A percentile compares a stretch with the other conserved stretches of the same genome.
phyloP scores from a whole-genome alignment of 2,329 filamentous ascomycete genomes.

The Geosmithia putterillii region DNA sequence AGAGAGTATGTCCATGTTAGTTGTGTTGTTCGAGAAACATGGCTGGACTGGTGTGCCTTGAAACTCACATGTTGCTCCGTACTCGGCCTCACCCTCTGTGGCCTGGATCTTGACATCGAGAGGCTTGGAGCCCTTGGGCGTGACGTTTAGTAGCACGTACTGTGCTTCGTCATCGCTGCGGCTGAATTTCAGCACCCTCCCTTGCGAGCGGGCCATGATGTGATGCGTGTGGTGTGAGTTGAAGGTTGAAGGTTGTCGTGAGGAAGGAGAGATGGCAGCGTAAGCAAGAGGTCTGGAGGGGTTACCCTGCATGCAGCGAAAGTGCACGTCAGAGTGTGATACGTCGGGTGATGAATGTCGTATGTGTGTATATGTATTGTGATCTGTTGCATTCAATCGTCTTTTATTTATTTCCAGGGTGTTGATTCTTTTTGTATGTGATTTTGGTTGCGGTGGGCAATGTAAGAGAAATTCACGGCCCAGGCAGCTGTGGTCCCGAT shows the following conservation, averaged over 20 bases:
- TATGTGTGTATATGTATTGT: background rate
- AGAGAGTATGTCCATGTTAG: constrained; percentile 7
- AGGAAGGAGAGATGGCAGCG: no score
- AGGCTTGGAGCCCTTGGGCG: constrained; percentile 32
- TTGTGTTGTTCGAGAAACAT: constrained; percentile 3
- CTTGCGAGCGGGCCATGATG: constrained; percentile 1
- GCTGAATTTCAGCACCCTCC: constrained; percentile 42
- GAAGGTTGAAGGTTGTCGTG: background rate
- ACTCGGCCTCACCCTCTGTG: constrained; percentile 54
- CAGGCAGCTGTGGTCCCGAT: background rate
- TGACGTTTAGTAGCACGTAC: constrained; percentile 50
- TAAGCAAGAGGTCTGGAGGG: no score
- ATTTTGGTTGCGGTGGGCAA: no score
- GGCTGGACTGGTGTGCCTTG: constrained; percentile 4
- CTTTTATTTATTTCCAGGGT: background rate
- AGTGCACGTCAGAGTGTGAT: background rate
- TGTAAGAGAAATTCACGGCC: background rate
- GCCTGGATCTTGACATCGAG: constrained; percentile 56
- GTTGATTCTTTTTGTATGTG: constrained; percentile 4
- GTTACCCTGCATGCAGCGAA: constrained; percentile 5
- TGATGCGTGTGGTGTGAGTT: constrained; percentile 1
- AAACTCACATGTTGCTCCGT: constrained; percentile 42
- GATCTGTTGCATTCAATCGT: background rate
- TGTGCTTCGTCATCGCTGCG: constrained; percentile 37
- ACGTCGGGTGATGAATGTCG: background rate